phyloP scores from a whole-genome alignment of 257 asterid genomes.

The Striga asiatica region DNA sequence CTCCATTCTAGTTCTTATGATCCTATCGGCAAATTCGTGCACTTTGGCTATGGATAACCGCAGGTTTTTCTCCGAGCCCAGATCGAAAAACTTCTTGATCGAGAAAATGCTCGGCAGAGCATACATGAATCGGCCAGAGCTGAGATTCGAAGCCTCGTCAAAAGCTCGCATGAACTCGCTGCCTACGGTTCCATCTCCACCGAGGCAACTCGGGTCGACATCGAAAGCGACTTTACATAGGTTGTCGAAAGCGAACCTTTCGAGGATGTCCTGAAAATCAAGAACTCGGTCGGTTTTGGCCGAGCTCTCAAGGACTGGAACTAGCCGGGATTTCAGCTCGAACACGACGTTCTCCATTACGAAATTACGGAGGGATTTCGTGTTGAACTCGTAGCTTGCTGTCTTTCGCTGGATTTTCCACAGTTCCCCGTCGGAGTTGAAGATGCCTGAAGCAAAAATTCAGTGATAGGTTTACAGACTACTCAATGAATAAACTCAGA shows the following conservation, averaged over 20 bases:
- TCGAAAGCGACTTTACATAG: constrained; percentile 67
- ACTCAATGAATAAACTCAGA: no score
- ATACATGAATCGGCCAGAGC: constrained; percentile 66
- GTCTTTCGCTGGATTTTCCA: constrained; percentile 79
- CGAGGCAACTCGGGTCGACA: constrained; percentile 66
- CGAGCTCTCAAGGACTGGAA: constrained; percentile 43
- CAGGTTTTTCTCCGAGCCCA: constrained; percentile 59
- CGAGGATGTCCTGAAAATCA: constrained; percentile 69
- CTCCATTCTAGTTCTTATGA: constrained; percentile 46
- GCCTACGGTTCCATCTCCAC: constrained; percentile 47
- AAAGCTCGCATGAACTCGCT: constrained; percentile 73
- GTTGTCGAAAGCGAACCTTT: constrained; percentile 76
- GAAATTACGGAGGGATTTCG: constrained; percentile 69
- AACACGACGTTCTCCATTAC: constrained; percentile 45
- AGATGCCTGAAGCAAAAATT: constrained; percentile 33
- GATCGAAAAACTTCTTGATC: constrained; percentile 39
- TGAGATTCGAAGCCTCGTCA: constrained; percentile 65
- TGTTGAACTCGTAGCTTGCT: constrained; percentile 82
- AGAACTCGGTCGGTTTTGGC: constrained; percentile 13
- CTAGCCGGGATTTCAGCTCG: constrained; percentile 40
- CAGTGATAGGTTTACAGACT: no score
- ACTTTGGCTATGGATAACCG: constrained; percentile 40
- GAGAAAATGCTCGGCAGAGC: constrained; percentile 31
- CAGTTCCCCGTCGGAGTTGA: constrained; percentile 54
- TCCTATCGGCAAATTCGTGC: constrained; percentile 58